Base-by-base conservation (phyloP, 352 stramenopile species). In the Phytophthora citrophthora region DNA sequence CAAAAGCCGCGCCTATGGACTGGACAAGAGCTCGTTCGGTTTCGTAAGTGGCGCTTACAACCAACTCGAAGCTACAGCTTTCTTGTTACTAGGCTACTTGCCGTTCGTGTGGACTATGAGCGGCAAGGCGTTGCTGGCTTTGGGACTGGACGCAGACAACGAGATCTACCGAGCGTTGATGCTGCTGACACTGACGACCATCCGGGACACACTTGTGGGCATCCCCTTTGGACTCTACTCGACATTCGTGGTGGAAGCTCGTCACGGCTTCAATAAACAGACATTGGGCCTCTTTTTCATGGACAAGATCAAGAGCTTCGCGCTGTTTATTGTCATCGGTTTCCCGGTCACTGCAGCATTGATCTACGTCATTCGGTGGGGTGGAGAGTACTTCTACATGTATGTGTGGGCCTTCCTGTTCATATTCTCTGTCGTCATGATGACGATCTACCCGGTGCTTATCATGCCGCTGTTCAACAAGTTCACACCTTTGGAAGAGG, bases 401-500 rank as follows among this genome's bases (percentile, higher is more conserved):
- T 99, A 99, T 71, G 90, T 99, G 10, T 99, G 96, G 95, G 86
- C 67, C 11, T 98, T 99, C 67, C 83, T 98, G 6, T 94, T 98
- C 67, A 61, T 72, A 38, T 97, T 99, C 62, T 95, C 85, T 6
- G 63, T 99, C 9, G 65, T 98, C 47, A 98, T 99, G 92, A 81
- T 99, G 68, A 99, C 95, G 24, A 83, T 99, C 54, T 96, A 97
- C 53, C 97, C 97, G 0, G 88, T 97, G 40, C 67, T 98, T 16
- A 99, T 99, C 72, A 98, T 98, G 91, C 97, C 97, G 18, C 73
- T 99, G 9, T 99, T 99, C 64, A 99, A 99, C 82, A 99, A 96
- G 70, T 98, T 97, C 63, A 95, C 79, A 56, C 82, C 86, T 54
- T 66, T 98, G 9, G 80, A 88, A 41, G 81, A 95, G 32, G 95